These are phyloP conservation scores for Wickerhamiella allomyrinae DNA, from an alignment of 805 yeast genomes.

Conservation along the genomic window DNA sequence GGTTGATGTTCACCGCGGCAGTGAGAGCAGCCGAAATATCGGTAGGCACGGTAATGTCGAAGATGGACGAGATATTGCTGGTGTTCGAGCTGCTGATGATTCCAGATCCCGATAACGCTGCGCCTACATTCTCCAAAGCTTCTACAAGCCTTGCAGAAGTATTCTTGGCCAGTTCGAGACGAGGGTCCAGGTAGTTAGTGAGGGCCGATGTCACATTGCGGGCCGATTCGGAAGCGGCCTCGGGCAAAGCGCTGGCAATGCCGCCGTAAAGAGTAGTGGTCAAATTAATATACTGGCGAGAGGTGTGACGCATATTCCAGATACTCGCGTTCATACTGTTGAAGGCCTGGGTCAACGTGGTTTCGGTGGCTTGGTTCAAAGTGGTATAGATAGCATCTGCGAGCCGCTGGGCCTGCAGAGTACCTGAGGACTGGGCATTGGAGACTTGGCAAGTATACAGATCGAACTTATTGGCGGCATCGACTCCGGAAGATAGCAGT, in stretches of 20 bases:
- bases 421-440: not conserved
- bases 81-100: not conserved
- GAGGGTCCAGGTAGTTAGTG: constrained; percentile 2
- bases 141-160: constrained; percentile 1
- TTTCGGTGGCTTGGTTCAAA: constrained; percentile 1
- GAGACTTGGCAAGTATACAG: constrained; percentile 2
- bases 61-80: not conserved
- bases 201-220: constrained; percentile 7
- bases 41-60: not conserved
- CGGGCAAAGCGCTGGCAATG: not conserved
- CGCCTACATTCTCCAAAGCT: not conserved
- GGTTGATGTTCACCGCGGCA: not conserved
- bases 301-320: constrained; percentile 6
- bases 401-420: constrained; percentile 6
- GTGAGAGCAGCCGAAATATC: not conserved
- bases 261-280: constrained; percentile 6
- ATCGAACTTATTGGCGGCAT: constrained; percentile 1
- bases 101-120: constrained; percentile 1
- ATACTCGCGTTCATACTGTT: constrained; percentile 9
- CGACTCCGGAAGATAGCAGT: not conserved
- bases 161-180: constrained; percentile 4
- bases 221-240: constrained; percentile 5
- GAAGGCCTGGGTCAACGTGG: constrained; percentile 1
- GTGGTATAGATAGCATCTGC: constrained; percentile 1
- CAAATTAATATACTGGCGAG: constrained; percentile 1